A percentile compares a stretch with the other conserved stretches of the same genome.
Evolutionary conservation across 139 green algal genomes (phyloP).

Genomic region (Tetradesmus obliquus): DNA sequence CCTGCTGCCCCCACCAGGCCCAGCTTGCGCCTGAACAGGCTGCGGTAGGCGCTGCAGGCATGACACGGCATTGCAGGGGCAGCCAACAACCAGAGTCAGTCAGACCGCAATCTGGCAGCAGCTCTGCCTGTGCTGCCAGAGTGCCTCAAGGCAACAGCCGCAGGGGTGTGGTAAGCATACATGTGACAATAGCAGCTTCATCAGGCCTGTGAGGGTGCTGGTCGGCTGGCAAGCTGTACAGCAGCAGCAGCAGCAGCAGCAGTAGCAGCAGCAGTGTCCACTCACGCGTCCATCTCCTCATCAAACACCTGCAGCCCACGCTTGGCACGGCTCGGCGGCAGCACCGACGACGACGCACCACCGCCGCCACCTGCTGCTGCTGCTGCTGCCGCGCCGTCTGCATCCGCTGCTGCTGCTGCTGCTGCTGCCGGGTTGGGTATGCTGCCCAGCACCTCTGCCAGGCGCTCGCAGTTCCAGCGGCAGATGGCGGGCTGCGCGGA

Average conservation of each 20-base stretch:
- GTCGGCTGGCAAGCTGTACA: too few relatives aligned
- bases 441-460: conserved; percentile 58
- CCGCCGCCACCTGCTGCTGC: neutral
- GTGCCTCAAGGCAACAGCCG: neutral
- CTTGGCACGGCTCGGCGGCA: conserved; percentile 37
- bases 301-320: conserved; percentile 48
- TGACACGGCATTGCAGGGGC: neutral
- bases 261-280: neutral
- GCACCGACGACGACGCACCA: neutral
- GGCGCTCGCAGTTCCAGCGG: conserved; percentile 65
- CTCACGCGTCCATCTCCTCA: conserved; percentile 49
- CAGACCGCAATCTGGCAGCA: neutral
- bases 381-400: conserved; percentile 11
- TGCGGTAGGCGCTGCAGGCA: conserved; percentile 36
- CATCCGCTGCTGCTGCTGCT: neutral
- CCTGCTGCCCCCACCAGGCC: conserved; percentile 45
- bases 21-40: conserved; percentile 56
- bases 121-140: neutral
- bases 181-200: neutral
- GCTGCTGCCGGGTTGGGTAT: neutral
- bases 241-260: neutral
- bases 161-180: neutral
- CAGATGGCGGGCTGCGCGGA: conserved; percentile 44
- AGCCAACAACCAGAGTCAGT: neutral
- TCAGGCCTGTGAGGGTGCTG: neutral